A percentile compares a stretch with the other conserved stretches of the same genome.
Conservation (phyloP, 805 yeast genomes). For the Maudiozyma bulderi region DNA sequence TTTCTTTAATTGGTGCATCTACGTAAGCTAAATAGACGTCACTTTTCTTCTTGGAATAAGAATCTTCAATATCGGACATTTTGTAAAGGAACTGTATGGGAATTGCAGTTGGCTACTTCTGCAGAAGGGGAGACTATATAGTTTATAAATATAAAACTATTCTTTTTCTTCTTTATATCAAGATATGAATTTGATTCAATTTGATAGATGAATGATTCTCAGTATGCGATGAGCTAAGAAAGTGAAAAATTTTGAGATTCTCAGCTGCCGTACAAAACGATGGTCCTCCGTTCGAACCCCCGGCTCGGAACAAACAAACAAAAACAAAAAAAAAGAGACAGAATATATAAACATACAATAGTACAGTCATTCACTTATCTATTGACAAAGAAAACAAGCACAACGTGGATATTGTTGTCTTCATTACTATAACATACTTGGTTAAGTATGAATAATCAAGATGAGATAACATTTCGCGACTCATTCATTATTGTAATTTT, state of each 20-base stretch:
- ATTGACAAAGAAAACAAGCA: too few relatives aligned
- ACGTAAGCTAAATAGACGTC: constrained; percentile 54
- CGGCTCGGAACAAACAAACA: neutral
- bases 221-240: neutral
- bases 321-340: too few relatives aligned
- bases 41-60: constrained; percentile 12
- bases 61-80: constrained; percentile 19
- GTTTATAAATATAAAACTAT: neutral
- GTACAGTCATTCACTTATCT: neutral
- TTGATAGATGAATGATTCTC: too few relatives aligned
- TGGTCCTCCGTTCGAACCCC: neutral
- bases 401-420: too few relatives aligned
- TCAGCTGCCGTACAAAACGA: neutral
- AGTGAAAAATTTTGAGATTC: neutral
- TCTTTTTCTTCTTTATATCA: neutral
- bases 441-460: too few relatives aligned
- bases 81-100: neutral
- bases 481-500: too few relatives aligned
- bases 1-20: constrained; percentile 46
- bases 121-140: neutral
- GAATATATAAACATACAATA: too few relatives aligned
- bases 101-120: too few relatives aligned
- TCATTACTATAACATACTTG: too few relatives aligned
- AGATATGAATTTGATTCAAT: too few relatives aligned
- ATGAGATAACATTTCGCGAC: too few relatives aligned